These are phyloP conservation scores for Intubia oerlemansii DNA, from an alignment of 2,329 filamentous ascomycete species.

Conservation along the genomic window DNA sequence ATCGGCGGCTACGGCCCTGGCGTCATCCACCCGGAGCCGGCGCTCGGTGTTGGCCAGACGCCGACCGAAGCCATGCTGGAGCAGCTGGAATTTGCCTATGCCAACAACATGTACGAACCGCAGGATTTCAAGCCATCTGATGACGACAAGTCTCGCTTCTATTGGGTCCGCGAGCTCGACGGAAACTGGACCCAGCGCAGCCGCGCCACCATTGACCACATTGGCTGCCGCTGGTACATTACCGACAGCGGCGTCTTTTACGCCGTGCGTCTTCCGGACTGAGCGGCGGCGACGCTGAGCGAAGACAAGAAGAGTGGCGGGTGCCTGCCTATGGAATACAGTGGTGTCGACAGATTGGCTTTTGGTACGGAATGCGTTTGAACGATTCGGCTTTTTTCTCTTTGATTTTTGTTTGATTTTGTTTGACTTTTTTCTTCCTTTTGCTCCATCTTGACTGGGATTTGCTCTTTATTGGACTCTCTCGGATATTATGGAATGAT, in stretches of 20 bases:
- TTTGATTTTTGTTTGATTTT: no score
- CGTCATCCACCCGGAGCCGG: slow-evolving; percentile 17
- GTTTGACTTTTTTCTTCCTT: no score
- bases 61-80: slow-evolving; percentile 23
- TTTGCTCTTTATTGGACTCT: no score
- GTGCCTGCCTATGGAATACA: no score
- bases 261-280: slow-evolving; percentile 29
- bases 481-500: no score
- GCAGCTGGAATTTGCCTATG: slow-evolving; percentile 25
- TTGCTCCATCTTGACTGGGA: no score
- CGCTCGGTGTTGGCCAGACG: slow-evolving; percentile 30
- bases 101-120: slow-evolving; percentile 28
- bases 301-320: no score
- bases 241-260: slow-evolving; percentile 37
- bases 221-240: slow-evolving; percentile 36
- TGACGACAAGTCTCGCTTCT: slow-evolving; percentile 36
- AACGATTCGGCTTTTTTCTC: no score
- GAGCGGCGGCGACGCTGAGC: not conserved
- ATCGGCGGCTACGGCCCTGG: slow-evolving; percentile 1
- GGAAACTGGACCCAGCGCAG: slow-evolving; percentile 36
- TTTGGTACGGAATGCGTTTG: no score
- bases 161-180: slow-evolving; percentile 39
- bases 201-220: slow-evolving; percentile 36
- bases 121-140: slow-evolving; percentile 43
- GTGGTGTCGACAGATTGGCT: no score